Percentiles rank a stretch among this genome's conserved stretches.
These are phyloP conservation scores for Trametes sanguinea DNA, from an alignment of 768 basidiomycete genomes.

Conservation along the genomic window DNA sequence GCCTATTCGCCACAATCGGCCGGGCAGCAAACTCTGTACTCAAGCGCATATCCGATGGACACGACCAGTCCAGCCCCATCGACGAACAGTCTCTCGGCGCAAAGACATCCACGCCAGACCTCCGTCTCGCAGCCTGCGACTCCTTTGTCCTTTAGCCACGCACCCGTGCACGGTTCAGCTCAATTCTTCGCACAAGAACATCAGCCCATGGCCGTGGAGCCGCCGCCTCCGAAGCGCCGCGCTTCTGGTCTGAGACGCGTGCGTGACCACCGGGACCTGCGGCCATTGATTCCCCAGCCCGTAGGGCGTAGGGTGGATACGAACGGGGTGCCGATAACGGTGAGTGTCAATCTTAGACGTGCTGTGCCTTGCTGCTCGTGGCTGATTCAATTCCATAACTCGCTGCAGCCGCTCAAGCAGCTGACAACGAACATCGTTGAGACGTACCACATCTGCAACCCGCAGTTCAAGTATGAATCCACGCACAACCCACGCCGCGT, in stretches of 20 bases:
- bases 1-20: slow-evolving; percentile 56
- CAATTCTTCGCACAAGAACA: slow-evolving; percentile 62
- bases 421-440: slow-evolving; percentile 87
- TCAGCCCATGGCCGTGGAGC: slow-evolving; percentile 74
- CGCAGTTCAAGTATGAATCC: slow-evolving; percentile 92
- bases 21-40: slow-evolving; percentile 41
- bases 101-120: slow-evolving; percentile 50
- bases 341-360: slow-evolving; percentile 44
- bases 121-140: slow-evolving; percentile 71
- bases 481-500: slow-evolving; percentile 94
- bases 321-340: slow-evolving; percentile 77
- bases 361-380: slow-evolving; percentile 10
- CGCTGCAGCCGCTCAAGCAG: slow-evolving; percentile 55
- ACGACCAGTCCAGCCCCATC: slow-evolving; percentile 63
- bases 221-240: slow-evolving; percentile 58
- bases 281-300: slow-evolving; percentile 67
- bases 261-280: slow-evolving; percentile 73
- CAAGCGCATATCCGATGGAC: slow-evolving; percentile 61
- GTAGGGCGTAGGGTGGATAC: slow-evolving; percentile 75
- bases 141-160: slow-evolving; percentile 66
- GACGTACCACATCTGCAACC: slow-evolving; percentile 94
- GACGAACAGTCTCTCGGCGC: slow-evolving; percentile 50
- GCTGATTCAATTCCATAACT: slow-evolving; percentile 23
- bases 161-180: slow-evolving; percentile 48
- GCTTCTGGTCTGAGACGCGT: slow-evolving; percentile 80